Evolutionary conservation across 1,139 yeast genomes (phyloP).

Genomic region (Magnusiomyces tetraspermus): DNA sequence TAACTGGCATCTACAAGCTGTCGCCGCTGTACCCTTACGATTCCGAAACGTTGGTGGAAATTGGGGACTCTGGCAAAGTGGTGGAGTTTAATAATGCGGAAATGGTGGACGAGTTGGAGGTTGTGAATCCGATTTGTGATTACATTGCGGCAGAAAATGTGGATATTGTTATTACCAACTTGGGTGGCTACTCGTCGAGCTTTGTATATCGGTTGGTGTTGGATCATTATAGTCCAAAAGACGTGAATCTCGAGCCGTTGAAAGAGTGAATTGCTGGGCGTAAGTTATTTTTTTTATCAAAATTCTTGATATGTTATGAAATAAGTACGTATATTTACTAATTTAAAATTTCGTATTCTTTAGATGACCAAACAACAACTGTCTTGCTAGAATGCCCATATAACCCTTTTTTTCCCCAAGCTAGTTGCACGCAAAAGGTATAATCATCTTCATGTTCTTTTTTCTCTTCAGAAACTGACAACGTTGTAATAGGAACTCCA

Average conservation of each 20-base stretch:
- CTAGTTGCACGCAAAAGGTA: no score
- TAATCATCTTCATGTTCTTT: no score
- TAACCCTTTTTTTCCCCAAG: no score
- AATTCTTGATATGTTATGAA: no score
- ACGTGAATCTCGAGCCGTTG: slow-evolving; percentile 36
- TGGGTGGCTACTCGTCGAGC: slow-evolving; percentile 94
- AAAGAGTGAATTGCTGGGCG: no score
- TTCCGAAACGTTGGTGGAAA: slow-evolving; percentile 78
- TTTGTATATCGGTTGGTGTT: slow-evolving; percentile 90
- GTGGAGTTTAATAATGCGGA: slow-evolving; percentile 57
- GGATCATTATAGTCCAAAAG: slow-evolving; percentile 86
- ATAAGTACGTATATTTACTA: no score
- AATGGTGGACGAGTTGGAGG: slow-evolving; percentile 62
- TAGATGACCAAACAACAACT: no score
- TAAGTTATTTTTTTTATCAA: no score
- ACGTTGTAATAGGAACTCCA: no score
- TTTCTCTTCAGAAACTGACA: no score
- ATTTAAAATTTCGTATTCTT: no score
- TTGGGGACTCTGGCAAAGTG: slow-evolving; percentile 86
- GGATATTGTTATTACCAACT: slow-evolving; percentile 87
- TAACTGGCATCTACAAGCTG: slow-evolving; percentile 86
- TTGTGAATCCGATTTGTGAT: slow-evolving; percentile 81
- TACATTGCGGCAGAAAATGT: slow-evolving; percentile 91
- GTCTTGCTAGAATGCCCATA: no score
- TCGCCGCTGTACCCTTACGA: slow-evolving; percentile 93